Evolutionary conservation across 192 early-diverging fungal genomes (phyloP).

Genomic region (Funneliformis mosseae): DNA sequence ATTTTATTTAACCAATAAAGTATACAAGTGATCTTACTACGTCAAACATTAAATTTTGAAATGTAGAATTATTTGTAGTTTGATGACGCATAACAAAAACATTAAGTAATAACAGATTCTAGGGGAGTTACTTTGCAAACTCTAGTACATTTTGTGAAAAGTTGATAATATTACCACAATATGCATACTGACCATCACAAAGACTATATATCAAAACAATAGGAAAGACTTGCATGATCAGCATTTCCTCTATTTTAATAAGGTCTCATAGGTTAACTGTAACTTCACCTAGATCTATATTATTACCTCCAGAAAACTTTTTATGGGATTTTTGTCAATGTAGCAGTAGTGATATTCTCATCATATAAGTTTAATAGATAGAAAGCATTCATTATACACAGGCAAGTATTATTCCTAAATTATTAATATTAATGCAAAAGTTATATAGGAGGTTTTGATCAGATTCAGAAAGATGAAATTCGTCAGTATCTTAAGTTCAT

Average conservation of each 20-base stretch:
- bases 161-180: constrained; percentile 2
- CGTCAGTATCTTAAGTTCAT: too few relatives aligned
- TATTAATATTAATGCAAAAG: background rate
- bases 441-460: background rate
- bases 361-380: background rate
- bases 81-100: background rate
- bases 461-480: background rate
- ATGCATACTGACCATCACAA: background rate
- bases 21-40: too few relatives aligned
- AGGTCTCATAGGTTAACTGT: background rate
- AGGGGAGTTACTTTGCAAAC: background rate
- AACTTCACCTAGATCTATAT: background rate
- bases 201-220: background rate
- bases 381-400: background rate
- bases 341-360: background rate
- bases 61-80: background rate
- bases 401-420: background rate
- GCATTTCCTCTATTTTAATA: background rate
- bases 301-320: background rate
- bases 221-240: background rate
- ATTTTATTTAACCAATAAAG: background rate
- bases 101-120: background rate
- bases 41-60: background rate
- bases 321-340: background rate
- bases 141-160: constrained; percentile 8